phyloP scores from a whole-genome alignment of 75 land plant species.

The Adiantum capillusveneris region DNA sequence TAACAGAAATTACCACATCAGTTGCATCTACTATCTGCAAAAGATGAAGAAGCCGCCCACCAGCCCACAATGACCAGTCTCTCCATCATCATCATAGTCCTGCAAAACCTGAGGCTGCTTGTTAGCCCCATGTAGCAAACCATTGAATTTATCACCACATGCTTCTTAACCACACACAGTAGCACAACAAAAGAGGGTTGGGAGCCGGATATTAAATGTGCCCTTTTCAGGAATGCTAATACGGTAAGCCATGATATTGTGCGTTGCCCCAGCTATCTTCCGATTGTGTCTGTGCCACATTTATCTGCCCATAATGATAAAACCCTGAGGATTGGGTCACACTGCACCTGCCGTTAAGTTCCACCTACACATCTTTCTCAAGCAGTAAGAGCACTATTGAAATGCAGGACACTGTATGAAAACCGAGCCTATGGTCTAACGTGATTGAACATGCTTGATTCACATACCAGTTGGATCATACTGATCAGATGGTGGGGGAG shows the following conservation, averaged over 20 bases:
- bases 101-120: slow-evolving; percentile 39
- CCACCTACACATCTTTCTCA: too few relatives aligned
- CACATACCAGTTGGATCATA: too few relatives aligned
- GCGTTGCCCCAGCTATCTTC: slow-evolving; percentile 46
- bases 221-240: slow-evolving; percentile 24
- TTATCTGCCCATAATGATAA: too few relatives aligned
- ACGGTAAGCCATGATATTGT: slow-evolving; percentile 44
- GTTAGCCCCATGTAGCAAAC: neutral
- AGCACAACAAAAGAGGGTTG: neutral
- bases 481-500: too few relatives aligned
- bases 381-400: too few relatives aligned
- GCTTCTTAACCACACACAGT: neutral
- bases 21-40: slow-evolving; percentile 34
- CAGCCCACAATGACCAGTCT: slow-evolving; percentile 47
- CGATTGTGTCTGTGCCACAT: too few relatives aligned
- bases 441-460: too few relatives aligned
- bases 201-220: slow-evolving; percentile 18
- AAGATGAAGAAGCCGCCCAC: slow-evolving; percentile 39
- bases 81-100: slow-evolving; percentile 53
- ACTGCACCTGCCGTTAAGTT: too few relatives aligned
- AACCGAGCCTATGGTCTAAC: too few relatives aligned
- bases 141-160: too few relatives aligned
- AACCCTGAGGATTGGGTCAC: too few relatives aligned
- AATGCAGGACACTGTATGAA: too few relatives aligned
- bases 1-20: slow-evolving; percentile 34